Percentiles rank a stretch among this genome's conserved stretches.
Evolutionary conservation across 1,139 yeast genomes (phyloP).

Genomic region (Candida gigantensis): DNA sequence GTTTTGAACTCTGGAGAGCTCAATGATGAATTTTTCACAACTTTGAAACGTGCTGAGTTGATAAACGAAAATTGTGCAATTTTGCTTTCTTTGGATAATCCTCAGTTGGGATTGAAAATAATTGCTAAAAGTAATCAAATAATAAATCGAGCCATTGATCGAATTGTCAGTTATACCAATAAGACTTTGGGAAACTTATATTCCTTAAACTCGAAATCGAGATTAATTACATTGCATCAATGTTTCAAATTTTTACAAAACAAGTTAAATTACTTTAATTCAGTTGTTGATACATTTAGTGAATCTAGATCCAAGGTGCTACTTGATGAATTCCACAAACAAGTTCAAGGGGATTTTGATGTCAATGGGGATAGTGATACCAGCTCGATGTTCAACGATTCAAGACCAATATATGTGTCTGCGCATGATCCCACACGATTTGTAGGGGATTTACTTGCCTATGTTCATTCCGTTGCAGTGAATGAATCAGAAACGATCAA

Average conservation of each 20-base stretch:
- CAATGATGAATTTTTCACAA: constrained; percentile 61
- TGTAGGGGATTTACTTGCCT: constrained; percentile 86
- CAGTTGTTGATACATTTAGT: constrained; percentile 47
- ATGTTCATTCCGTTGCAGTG: constrained; percentile 84
- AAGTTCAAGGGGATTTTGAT: constrained; percentile 38
- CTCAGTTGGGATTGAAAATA: constrained; percentile 69
- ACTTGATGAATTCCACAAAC: constrained; percentile 60
- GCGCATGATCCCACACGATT: constrained; percentile 83
- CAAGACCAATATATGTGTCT: constrained; percentile 59
- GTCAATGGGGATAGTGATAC: constrained; percentile 6
- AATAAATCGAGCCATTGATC: constrained; percentile 52
- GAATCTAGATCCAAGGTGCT: constrained; percentile 58
- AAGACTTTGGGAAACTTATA: constrained; percentile 39
- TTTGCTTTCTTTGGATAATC: constrained; percentile 66
- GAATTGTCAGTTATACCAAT: constrained; percentile 41
- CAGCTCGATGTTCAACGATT: constrained; percentile 16
- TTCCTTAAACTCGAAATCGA: constrained; percentile 29
- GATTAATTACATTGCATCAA: constrained; percentile 32
- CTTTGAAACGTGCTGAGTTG: constrained; percentile 59
- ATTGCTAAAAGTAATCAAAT: constrained; percentile 60
- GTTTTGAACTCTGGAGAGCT: constrained; percentile 43
- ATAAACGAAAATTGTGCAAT: constrained; percentile 71
- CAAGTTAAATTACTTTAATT: constrained; percentile 53
- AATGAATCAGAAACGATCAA: constrained; percentile 80
- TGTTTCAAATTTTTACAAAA: constrained; percentile 33